These are phyloP conservation scores for Candida albicans DNA, from an alignment of 1,139 yeast species.

Conservation along the genomic window DNA sequence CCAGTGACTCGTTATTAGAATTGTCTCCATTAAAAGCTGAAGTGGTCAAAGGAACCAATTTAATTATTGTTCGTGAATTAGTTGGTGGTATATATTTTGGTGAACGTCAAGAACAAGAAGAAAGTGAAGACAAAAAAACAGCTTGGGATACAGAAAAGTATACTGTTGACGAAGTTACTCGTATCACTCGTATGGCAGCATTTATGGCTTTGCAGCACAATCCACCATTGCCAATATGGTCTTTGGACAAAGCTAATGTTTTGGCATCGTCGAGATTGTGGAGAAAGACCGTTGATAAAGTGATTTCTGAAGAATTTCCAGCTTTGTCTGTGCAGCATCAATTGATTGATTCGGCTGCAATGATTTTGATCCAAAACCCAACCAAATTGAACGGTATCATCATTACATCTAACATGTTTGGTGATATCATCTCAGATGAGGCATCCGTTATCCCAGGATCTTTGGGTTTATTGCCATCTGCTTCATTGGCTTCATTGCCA, in stretches of 20 bases:
- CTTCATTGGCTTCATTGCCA: constrained; percentile 92
- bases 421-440: constrained; percentile 96
- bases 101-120: constrained; percentile 88
- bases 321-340: constrained; percentile 84
- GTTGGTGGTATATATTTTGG: constrained; percentile 99
- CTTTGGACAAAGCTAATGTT: constrained; percentile 95
- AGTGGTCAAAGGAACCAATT: constrained; percentile 84
- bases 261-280: constrained; percentile 94
- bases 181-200: constrained; percentile 98
- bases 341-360: constrained; percentile 96
- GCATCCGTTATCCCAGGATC: constrained; percentile 98
- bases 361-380: constrained; percentile 91
- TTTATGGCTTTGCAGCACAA: constrained; percentile 88
- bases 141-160: constrained; percentile 96
- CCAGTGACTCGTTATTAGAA: constrained; percentile 79
- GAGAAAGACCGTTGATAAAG: constrained; percentile 89
- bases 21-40: constrained; percentile 86
- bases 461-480: constrained; percentile 91
- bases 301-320: constrained; percentile 86
- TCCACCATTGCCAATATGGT: constrained; percentile 95
- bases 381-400: constrained; percentile 87
- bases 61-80: constrained; percentile 90
- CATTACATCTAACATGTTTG: constrained; percentile 94
- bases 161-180: constrained; percentile 84
- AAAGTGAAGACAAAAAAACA: constrained; percentile 56